phyloP scores from a whole-genome alignment of 495 filamentous ascomycete species.

The Aspergillus conjunctus region DNA sequence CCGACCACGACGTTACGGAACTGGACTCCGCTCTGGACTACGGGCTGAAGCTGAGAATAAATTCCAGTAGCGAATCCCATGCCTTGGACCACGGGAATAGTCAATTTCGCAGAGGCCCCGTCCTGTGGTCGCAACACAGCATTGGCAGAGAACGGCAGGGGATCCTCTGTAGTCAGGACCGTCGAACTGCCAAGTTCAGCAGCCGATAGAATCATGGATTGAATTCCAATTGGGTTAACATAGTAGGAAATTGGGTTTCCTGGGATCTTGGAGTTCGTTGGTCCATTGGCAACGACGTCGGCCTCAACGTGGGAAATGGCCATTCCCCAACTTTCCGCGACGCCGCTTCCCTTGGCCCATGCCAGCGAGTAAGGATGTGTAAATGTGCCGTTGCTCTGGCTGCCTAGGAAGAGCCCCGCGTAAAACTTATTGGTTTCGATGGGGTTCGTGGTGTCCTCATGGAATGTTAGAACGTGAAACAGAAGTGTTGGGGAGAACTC shows the following conservation, averaged over 20 bases:
- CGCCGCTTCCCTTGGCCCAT: slow-evolving; percentile 73
- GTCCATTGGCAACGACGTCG: slow-evolving; percentile 64
- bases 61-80: slow-evolving; percentile 83
- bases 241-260: slow-evolving; percentile 69
- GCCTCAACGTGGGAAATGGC: slow-evolving; percentile 70
- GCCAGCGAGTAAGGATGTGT: slow-evolving; percentile 83
- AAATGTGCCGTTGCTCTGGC: slow-evolving; percentile 69
- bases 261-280: slow-evolving; percentile 46
- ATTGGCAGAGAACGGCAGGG: slow-evolving; percentile 71
- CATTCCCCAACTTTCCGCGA: slow-evolving; percentile 72
- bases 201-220: slow-evolving; percentile 78
- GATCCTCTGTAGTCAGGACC: slow-evolving; percentile 60
- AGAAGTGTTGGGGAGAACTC: slow-evolving; percentile 30
- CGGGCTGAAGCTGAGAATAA: slow-evolving; percentile 70
- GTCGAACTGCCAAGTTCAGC: slow-evolving; percentile 64
- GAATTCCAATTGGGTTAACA: slow-evolving; percentile 79
- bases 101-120: slow-evolving; percentile 58
- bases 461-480: slow-evolving; percentile 15
- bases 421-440: slow-evolving; percentile 92
- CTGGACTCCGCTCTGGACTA: slow-evolving; percentile 72
- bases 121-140: slow-evolving; percentile 61
- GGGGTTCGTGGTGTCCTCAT: slow-evolving; percentile 51
- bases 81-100: slow-evolving; percentile 85
- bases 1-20: slow-evolving; percentile 67
- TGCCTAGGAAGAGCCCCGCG: slow-evolving; percentile 80